Evolutionary conservation across 176 grass and related monocot genomes (phyloP).

Genomic region (Secale cereale): DNA sequence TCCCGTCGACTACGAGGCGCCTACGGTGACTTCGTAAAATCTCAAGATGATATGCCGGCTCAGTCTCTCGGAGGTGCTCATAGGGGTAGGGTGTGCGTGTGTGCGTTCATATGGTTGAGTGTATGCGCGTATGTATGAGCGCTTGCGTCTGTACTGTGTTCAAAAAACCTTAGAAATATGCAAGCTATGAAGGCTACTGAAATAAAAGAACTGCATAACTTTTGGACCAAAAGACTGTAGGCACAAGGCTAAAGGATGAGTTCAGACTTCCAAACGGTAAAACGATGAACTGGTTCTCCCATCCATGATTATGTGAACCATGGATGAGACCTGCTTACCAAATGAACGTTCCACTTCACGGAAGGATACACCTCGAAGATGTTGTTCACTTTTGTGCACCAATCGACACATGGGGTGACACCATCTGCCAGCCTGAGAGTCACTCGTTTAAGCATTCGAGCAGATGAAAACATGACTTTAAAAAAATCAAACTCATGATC

Average conservation of each 20-base stretch:
- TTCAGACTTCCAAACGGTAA: not conserved
- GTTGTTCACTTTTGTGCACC: not conserved
- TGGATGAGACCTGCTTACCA: not conserved
- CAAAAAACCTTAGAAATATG: not conserved
- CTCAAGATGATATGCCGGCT: too few species aligned
- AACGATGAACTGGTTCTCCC: not conserved
- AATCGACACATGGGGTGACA: not conserved
- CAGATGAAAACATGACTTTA: not conserved
- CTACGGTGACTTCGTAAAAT: too few species aligned
- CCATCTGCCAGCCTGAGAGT: not conserved
- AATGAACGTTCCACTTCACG: not conserved
- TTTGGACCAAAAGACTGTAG: not conserved
- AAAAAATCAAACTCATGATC: not conserved
- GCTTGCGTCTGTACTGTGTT: too few species aligned
- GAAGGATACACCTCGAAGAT: not conserved
- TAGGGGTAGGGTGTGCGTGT: too few species aligned
- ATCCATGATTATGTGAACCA: not conserved
- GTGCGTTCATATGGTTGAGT: too few species aligned
- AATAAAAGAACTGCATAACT: not conserved
- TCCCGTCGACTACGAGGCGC: too few species aligned
- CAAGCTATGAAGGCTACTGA: not conserved
- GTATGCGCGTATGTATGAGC: too few species aligned
- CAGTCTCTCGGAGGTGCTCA: too few species aligned
- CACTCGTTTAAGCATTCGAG: too few species aligned
- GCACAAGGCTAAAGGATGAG: not conserved